Percentiles rank a stretch among this genome's conserved stretches.
These are phyloP conservation scores for Lophium mytilinum DNA, from an alignment of 495 filamentous ascomycete genomes.

Conservation along the genomic window DNA sequence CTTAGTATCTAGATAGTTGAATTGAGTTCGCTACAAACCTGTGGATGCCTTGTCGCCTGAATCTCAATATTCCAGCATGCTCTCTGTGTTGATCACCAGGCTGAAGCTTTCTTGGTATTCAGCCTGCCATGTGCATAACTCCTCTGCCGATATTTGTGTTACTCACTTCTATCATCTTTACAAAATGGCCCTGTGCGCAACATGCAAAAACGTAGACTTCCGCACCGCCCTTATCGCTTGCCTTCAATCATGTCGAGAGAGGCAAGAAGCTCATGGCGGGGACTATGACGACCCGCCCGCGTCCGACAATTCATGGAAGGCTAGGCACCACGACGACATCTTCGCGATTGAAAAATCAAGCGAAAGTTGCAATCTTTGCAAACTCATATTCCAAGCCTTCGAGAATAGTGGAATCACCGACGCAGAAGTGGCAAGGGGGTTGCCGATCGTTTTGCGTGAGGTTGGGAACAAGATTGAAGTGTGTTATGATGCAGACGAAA, in stretches of 20 bases:
- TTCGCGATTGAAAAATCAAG: not conserved
- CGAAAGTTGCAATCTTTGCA: not conserved
- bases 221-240: not conserved
- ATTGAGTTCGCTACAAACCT: too few species aligned
- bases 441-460: not conserved
- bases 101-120: too few species aligned
- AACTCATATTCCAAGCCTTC: not conserved
- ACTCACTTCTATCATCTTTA: not conserved
- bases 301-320: not conserved
- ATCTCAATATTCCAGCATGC: too few species aligned
- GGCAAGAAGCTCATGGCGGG: not conserved
- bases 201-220: conserved; percentile 1
- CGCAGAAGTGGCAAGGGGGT: not conserved
- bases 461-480: not conserved
- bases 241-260: not conserved
- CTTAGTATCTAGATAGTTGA: too few species aligned
- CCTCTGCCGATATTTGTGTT: too few species aligned
- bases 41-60: too few species aligned
- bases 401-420: not conserved
- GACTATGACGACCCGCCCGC: not conserved
- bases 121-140: too few species aligned
- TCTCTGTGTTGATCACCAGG: too few species aligned
- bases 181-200: conserved; percentile 2
- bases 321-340: not conserved
- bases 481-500: not conserved